Evolutionary conservation across 306 rosid species (phyloP).

Genomic region (Citrullus mucosospermus): DNA sequence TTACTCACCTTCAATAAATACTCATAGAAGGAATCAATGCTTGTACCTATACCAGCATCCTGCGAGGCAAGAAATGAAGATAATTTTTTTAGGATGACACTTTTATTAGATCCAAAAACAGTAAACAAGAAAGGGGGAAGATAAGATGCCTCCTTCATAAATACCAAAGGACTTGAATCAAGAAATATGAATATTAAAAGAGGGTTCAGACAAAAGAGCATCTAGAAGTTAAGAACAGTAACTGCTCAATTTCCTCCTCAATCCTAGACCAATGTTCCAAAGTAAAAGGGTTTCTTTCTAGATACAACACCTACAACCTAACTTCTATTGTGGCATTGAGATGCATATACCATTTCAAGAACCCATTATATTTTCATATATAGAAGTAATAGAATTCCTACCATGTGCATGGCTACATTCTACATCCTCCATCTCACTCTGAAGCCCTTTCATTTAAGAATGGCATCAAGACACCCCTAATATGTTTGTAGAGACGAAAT

Average conservation of each 20-base stretch:
- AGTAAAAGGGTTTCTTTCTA: neutral
- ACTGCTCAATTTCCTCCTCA: neutral
- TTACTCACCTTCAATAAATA: conserved; percentile 79
- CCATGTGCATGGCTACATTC: too few species aligned
- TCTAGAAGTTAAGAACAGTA: neutral
- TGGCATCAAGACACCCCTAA: neutral
- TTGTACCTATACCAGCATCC: conserved; percentile 99
- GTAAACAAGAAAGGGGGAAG: neutral
- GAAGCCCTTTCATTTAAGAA: neutral
- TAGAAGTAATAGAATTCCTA: too few species aligned
- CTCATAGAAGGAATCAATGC: conserved; percentile 96
- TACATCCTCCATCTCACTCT: too few species aligned
- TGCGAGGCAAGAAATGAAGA: conserved; percentile 31
- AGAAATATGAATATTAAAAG: neutral
- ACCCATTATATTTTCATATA: neutral
- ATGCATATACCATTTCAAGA: neutral
- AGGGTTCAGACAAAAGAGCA: neutral
- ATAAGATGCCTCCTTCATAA: neutral
- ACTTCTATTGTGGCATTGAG: neutral
- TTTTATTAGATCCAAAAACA: neutral
- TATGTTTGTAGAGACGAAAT: too few species aligned
- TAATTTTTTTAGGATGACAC: neutral
- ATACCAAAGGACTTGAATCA: neutral
- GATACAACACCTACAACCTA: neutral
- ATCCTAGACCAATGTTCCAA: neutral